Conservation (phyloP, 495 filamentous ascomycete genomes). For the Penicillium samsonianum region DNA sequence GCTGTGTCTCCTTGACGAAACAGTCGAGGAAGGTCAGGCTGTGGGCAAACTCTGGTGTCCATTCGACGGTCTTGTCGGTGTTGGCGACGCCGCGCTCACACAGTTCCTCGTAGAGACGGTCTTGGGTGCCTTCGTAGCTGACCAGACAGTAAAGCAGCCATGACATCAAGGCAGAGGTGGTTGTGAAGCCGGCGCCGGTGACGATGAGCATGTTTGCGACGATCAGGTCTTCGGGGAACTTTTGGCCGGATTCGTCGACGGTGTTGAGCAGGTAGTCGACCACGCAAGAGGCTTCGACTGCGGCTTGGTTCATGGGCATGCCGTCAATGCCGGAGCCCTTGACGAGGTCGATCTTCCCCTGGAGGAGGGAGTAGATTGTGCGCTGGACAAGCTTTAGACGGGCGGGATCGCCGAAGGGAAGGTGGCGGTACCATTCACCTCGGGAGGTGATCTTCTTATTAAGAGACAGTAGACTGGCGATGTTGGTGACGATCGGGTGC, state of each 20-base stretch:
- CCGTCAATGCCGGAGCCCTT: conserved; percentile 28
- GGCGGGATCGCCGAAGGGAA: conserved; percentile 54
- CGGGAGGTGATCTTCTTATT: conserved; percentile 52
- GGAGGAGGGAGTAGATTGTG: conserved; percentile 27
- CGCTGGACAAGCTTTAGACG: conserved; percentile 32
- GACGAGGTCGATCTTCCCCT: conserved; percentile 28
- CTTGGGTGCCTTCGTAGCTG: conserved; percentile 52
- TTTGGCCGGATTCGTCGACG: conserved; percentile 51
- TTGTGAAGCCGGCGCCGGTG: conserved; percentile 59
- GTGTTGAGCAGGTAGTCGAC: conserved; percentile 50
- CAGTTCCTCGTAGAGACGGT: conserved; percentile 53
- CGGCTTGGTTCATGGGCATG: conserved; percentile 49
- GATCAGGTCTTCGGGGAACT: conserved; percentile 43
- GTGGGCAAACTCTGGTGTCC: conserved; percentile 43
- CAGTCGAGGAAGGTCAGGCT: conserved; percentile 51
- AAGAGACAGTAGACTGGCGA: conserved; percentile 43
- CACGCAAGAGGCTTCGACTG: conserved; percentile 45
- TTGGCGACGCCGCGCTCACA: conserved; percentile 43
- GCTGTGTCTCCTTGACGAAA: conserved; percentile 59
- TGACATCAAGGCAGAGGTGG: conserved; percentile 51
- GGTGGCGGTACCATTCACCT: conserved; percentile 49
- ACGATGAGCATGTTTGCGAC: conserved; percentile 35
- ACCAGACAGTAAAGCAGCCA: conserved; percentile 56
- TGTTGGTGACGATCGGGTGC: conserved; percentile 37
- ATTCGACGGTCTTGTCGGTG: conserved; percentile 27